Conservation (phyloP, 2,329 filamentous ascomycete species). For the Diaporthe eres region DNA sequence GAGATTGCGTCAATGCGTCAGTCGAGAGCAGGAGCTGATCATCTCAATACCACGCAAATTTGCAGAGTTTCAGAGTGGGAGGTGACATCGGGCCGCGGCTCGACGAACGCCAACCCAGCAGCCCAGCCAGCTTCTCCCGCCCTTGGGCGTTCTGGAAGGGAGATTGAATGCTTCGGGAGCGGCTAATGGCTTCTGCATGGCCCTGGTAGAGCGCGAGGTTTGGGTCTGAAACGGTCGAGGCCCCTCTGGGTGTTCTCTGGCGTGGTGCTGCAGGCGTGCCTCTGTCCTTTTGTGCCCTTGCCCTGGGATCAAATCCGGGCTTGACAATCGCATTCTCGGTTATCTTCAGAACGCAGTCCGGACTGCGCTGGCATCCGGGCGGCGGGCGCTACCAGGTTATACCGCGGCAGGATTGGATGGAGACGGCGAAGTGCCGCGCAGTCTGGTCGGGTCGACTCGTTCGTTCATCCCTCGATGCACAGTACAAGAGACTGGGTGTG, state of each 20-base stretch:
- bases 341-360: conserved; percentile 28
- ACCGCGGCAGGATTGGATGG: conserved; percentile 1
- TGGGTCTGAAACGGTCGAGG: conserved; percentile 24
- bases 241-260: background rate
- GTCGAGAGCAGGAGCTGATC: conserved; percentile 9
- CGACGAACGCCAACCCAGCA: conserved; percentile 7
- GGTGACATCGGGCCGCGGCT: conserved; percentile 30
- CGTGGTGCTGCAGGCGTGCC: background rate
- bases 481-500: background rate
- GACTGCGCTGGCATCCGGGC: conserved; percentile 10
- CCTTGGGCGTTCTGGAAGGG: conserved; percentile 15
- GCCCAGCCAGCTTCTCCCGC: background rate
- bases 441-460: background rate
- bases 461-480: background rate
- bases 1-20: conserved; percentile 28
- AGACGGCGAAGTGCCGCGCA: background rate
- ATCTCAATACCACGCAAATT: conserved; percentile 33
- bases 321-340: conserved; percentile 32
- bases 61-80: conserved; percentile 23
- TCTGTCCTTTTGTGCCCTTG: background rate
- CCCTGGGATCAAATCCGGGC: background rate
- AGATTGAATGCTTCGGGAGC: conserved; percentile 21
- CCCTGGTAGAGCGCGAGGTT: background rate
- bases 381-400: background rate
- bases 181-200: conserved; percentile 21